These are phyloP conservation scores for Colletotrichum lindemuthianum DNA, from an alignment of 2,329 filamentous ascomycete species.

Conservation along the genomic window DNA sequence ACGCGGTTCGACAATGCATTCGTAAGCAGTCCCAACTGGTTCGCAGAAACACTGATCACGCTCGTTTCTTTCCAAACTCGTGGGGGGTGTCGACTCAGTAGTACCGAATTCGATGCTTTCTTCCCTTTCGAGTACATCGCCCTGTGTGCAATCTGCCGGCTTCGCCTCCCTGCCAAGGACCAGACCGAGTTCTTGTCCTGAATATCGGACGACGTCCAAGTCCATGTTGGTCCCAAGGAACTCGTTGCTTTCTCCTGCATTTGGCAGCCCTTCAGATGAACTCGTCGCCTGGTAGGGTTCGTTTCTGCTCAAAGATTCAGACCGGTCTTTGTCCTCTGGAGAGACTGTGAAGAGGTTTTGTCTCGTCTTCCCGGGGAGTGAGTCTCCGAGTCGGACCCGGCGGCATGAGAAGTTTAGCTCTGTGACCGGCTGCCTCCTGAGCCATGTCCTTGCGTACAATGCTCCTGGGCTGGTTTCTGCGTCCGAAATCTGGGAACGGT, in stretches of 20 bases:
- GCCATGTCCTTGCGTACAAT: slow-evolving; percentile 27
- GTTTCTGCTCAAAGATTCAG: slow-evolving; percentile 5
- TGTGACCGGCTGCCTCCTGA: slow-evolving; percentile 23
- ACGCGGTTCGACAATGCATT: slow-evolving; percentile 19
- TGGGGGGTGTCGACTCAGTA: slow-evolving; percentile 28
- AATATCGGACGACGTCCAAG: slow-evolving; percentile 31
- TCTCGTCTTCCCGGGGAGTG: not conserved
- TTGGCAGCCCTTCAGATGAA: slow-evolving; percentile 30
- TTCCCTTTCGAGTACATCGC: slow-evolving; percentile 23
- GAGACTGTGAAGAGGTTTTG: not conserved
- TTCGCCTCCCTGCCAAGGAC: slow-evolving; percentile 9
- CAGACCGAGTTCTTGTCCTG: slow-evolving; percentile 26
- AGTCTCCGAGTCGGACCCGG: slow-evolving; percentile 15
- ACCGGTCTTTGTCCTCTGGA: not conserved
- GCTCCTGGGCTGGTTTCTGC: slow-evolving; percentile 1
- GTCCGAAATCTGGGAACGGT: slow-evolving; percentile 18
- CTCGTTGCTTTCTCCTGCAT: slow-evolving; percentile 35
- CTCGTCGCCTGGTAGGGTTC: slow-evolving; percentile 1
- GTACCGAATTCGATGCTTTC: slow-evolving; percentile 31
- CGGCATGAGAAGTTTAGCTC: slow-evolving; percentile 23
- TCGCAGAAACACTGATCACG: not conserved
- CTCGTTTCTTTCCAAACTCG: not conserved
- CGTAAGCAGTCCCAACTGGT: slow-evolving; percentile 6
- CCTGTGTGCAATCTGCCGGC: slow-evolving; percentile 24
- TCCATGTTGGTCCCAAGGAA: not conserved